Evolutionary conservation across 768 basidiomycete species (phyloP).

Genomic region (Russula ochroleuca): DNA sequence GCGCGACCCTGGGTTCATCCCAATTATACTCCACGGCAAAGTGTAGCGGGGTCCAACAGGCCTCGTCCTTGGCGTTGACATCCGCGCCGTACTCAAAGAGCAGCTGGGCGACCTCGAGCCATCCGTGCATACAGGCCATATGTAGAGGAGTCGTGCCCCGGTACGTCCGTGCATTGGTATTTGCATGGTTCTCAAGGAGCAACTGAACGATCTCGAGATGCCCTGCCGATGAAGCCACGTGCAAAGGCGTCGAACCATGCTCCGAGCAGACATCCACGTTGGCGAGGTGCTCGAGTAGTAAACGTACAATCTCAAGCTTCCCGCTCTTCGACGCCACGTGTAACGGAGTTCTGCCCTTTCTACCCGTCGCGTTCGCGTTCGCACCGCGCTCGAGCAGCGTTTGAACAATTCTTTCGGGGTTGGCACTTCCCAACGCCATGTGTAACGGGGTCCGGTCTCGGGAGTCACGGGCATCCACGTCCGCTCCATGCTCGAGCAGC

Average conservation of each 20-base stretch:
- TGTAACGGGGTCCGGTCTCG: conserved; percentile 4
- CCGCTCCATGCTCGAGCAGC: conserved; percentile 2
- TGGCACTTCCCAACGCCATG: not conserved
- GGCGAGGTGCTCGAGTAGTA: not conserved
- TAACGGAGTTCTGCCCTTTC: not conserved
- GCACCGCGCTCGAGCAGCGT: conserved; percentile 7
- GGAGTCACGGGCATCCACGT: not conserved
- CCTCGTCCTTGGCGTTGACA: not conserved
- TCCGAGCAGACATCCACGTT: not conserved
- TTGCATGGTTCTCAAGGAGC: not conserved
- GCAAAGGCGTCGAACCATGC: not conserved
- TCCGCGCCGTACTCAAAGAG: not conserved
- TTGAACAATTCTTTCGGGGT: not conserved
- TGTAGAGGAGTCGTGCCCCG: not conserved
- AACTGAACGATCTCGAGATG: not conserved
- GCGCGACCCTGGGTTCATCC: not conserved
- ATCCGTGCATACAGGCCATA: not conserved
- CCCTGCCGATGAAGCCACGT: not conserved
- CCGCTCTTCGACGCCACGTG: conserved; percentile 9
- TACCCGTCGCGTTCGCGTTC: not conserved
- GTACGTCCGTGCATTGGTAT: not conserved
- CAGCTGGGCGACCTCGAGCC: not conserved
- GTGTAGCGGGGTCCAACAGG: not conserved
- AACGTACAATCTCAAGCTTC: not conserved
- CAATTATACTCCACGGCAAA: not conserved